phyloP scores from a whole-genome alignment of 805 yeast genomes.

The Yamadazyma endophytica region DNA sequence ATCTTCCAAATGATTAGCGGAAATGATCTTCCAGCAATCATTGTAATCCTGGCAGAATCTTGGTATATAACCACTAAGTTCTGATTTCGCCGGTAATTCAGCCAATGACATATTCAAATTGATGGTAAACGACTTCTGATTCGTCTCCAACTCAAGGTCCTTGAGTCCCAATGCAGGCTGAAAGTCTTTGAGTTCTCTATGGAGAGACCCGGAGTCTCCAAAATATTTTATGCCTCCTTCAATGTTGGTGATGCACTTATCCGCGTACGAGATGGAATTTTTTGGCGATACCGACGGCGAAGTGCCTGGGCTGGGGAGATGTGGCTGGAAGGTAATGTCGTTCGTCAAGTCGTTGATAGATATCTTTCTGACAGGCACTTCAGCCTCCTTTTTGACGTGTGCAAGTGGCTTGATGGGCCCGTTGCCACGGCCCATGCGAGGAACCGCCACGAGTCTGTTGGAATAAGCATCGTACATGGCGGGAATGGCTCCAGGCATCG shows the following conservation, averaged over 20 bases:
- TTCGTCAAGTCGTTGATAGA: no score
- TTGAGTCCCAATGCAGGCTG: no score
- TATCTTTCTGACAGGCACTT: no score
- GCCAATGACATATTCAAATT: background rate
- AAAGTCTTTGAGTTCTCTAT: no score
- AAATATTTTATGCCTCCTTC: constrained; percentile 1
- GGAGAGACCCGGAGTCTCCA: background rate
- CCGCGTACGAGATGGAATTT: constrained; percentile 1
- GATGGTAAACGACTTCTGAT: no score
- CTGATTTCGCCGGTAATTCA: constrained; percentile 1
- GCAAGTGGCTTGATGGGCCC: no score
- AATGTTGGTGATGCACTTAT: background rate
- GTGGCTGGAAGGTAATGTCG: no score
- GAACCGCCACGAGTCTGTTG: no score
- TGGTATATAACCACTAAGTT: background rate
- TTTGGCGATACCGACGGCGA: constrained; percentile 4
- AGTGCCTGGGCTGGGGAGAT: background rate
- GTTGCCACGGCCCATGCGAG: no score
- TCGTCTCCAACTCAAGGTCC: background rate
- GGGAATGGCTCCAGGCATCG: no score
- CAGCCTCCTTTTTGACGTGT: no score
- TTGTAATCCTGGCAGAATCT: background rate
- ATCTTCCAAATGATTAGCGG: background rate
- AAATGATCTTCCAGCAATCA: constrained; percentile 2
- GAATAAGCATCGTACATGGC: no score